Evolutionary conservation across 139 green algal species (phyloP).

Genomic region (Picochlorum sp.): DNA sequence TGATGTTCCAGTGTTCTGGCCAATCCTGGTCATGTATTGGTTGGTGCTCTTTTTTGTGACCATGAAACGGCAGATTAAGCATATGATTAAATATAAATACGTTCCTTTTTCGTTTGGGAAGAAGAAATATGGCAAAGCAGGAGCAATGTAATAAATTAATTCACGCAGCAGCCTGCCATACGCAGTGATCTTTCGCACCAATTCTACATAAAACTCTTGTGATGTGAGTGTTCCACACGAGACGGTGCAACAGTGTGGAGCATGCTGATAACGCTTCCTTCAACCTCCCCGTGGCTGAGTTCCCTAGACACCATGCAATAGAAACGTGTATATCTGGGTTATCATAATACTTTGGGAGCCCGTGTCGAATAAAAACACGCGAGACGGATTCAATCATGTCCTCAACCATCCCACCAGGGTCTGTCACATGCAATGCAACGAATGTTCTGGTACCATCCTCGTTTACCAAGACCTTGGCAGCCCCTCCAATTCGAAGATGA

Average conservation of each 20-base stretch:
- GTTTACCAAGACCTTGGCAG: constrained; percentile 29
- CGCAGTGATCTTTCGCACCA: no score
- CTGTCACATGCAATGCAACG: constrained; percentile 16
- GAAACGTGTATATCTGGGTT: constrained; percentile 17
- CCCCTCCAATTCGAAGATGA: neutral
- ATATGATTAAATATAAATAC: constrained; percentile 98
- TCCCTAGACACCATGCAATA: constrained; percentile 23
- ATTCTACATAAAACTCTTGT: no score
- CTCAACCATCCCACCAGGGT: neutral
- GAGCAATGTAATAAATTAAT: no score
- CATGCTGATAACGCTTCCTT: neutral
- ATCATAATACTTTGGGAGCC: constrained; percentile 19
- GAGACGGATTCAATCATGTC: constrained; percentile 1
- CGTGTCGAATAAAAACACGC: constrained; percentile 10
- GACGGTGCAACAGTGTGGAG: neutral
- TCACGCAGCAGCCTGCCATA: no score
- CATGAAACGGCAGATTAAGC: constrained; percentile 96
- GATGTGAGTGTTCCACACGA: no score
- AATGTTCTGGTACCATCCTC: constrained; percentile 39
- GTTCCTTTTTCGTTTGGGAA: constrained; percentile 82
- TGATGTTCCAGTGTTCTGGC: constrained; percentile 99
- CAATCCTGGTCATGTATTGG: constrained; percentile 96
- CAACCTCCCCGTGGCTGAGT: neutral
- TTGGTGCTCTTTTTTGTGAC: constrained; percentile 92
- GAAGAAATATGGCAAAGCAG: constrained; percentile 23